Base-by-base conservation (phyloP, 73 alveolate genomes). In the Paramecium caudatum region DNA sequence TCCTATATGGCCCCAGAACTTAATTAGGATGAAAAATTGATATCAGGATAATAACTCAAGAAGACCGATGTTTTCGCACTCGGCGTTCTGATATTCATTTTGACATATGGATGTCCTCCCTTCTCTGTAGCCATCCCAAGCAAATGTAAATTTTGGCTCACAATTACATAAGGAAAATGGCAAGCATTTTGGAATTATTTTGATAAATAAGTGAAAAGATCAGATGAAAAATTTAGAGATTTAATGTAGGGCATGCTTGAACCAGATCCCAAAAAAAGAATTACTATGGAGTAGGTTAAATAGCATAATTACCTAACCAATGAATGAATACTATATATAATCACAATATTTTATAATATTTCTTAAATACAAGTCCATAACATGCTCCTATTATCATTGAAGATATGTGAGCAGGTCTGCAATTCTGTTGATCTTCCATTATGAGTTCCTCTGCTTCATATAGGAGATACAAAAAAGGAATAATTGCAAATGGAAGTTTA, bases 1-100 rank as follows among this genome's bases (percentile, higher is more conserved):
- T 65, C 85, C 3, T 86, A 86, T 33, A 41, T 86, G 80, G 93
- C 93, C 13, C 93, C 93, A 27, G 93, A 86, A 63, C 68, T 86
- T 15, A 33, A 86, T 23, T 63, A 21, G 13, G 37, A 27, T 43
- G 93, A 81, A 16, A 61, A 62, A 25, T 41, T 62, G 36, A 55
- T 55, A 16, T 17, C 36, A 21, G 25, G 69, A 3, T 36, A 30
- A 21, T 36, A 45, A 6, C 30, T 74, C 3, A 45, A 41, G 32
- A 37, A 23, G 7, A 61, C 74, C 9, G 93, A 86, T 41, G 84
- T 86, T 55, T 86, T 86, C 32, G 46, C 93, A 36, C 47, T 70
- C 0, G 93, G 93, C 37, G 93, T 86, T 8, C 47, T 36, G 33
- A 47, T 86, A 63, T 86, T 86, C 88, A 62, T 63, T 36, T 15